Evolutionary conservation across 1,284 basidiomycete genomes (phyloP), one percentile per base, ranked within the genome.

Genomic region (Ceratobasidium sp.): DNA sequence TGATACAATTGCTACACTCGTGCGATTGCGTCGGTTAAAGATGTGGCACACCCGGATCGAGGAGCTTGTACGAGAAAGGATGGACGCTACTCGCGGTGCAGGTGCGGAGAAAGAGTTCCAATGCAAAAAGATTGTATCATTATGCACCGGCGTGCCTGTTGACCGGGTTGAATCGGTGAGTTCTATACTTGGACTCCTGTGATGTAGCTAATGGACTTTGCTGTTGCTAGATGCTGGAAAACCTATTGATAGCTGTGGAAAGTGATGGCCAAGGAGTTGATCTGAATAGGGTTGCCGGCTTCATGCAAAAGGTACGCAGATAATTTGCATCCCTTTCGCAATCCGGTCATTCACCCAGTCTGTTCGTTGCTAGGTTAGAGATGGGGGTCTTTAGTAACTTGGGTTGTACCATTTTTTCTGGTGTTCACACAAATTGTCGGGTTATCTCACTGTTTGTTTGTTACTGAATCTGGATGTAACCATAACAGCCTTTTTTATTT

Each of bases 101-200:
- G 89, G 87, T 75, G 88, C 89, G 14, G 90, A 90, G 77, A 93
- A 91, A 77, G 90, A 94, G 75, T 88, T 88, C 73, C 88, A 92
- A 78, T 97, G 92, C 80, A 89, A 93, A 78, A 93, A 88, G 79
- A 89, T 98, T 70, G 90, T 98, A 21, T 87, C 93, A 23, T 80
- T 96, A 62, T 96, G 93, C 77, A 93, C 93, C 6, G 90, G 91
- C 49, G 88, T 95, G 58, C 85, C 91, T 1, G 83, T 93, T 54
- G 91, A 95, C 74, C 89, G 89, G 77, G 90, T 98, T 52, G 95
- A 97, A 78, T 87, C 87, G 74, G 93, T 95, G 77, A 83, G 89
- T 84, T 11, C 56, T 70, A n/a, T 16, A n/a, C 16, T 14, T n/a
- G 16, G 16, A 46, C 14, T 46, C 6, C 19, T 46, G 14, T 4